Percentiles rank a stretch among this genome's conserved stretches.
Evolutionary conservation across 805 yeast genomes (phyloP).

Genomic region (Ogataea siamensis): DNA sequence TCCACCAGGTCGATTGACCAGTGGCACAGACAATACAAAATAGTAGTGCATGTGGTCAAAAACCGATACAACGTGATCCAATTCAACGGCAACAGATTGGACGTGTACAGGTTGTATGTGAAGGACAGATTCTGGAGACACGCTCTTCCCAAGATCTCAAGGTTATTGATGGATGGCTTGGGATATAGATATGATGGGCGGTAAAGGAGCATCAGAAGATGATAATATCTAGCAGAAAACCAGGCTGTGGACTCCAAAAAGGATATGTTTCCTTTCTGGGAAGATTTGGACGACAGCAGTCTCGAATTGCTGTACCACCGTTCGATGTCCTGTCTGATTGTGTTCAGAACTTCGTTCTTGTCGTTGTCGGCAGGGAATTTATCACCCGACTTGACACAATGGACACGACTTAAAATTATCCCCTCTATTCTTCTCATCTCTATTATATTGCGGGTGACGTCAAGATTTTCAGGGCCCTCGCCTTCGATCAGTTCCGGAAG

Average conservation of each 20-base stretch:
- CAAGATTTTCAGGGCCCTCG: conserved; percentile 41
- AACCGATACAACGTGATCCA: conserved; percentile 51
- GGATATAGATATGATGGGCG: conserved; percentile 51
- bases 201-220: conserved; percentile 44
- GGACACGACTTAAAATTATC: conserved; percentile 42
- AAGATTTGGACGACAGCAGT: conserved; percentile 17
- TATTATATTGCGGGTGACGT: conserved; percentile 41
- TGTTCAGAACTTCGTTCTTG: conserved; percentile 33
- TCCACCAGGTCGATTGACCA: conserved; percentile 46
- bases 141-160: conserved; percentile 44
- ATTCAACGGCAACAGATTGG: conserved; percentile 44
- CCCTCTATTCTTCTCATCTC: conserved; percentile 48
- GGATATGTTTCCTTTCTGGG: conserved; percentile 18
- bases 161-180: conserved; percentile 38
- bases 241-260: conserved; percentile 36
- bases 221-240: conserved; percentile 44
- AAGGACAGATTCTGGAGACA: conserved; percentile 46
- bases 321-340: conserved; percentile 38
- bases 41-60: conserved; percentile 45
- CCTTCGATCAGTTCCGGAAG: conserved; percentile 35
- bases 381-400: conserved; percentile 41
- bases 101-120: conserved; percentile 44
- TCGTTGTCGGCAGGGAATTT: conserved; percentile 32
- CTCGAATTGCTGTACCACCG: conserved; percentile 34
- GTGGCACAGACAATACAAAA: conserved; percentile 45